These are phyloP conservation scores for Diaporthe amygdali DNA, from an alignment of 2,329 filamentous ascomycete genomes.

Conservation along the genomic window DNA sequence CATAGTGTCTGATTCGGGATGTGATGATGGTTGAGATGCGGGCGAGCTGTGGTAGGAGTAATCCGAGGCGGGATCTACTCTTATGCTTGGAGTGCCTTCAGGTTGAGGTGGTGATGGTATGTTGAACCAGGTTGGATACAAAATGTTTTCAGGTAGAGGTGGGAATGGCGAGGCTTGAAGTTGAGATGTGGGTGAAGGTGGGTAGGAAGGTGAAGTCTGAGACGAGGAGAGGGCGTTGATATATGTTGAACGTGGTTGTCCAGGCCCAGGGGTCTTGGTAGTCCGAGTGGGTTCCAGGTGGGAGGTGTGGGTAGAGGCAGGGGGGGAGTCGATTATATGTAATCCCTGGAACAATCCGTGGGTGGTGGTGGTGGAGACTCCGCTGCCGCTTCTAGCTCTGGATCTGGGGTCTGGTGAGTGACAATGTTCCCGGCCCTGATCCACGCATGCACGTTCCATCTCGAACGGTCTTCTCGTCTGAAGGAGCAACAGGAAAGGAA, in stretches of 20 bases:
- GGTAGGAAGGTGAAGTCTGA: conserved; percentile 32
- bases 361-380: conserved; percentile 34
- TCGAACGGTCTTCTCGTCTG: conserved; percentile 27
- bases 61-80: conserved; percentile 39
- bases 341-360: conserved; percentile 33
- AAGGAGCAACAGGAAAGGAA: conserved; percentile 30
- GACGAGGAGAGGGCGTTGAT: conserved; percentile 32
- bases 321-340: conserved; percentile 32
- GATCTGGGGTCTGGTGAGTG: conserved; percentile 42
- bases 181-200: conserved; percentile 30
- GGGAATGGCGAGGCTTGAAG: conserved; percentile 35
- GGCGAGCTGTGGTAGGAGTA: conserved; percentile 27
- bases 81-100: conserved; percentile 35
- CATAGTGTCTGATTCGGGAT: conserved; percentile 34
- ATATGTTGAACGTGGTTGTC: conserved; percentile 33
- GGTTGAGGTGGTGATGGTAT: conserved; percentile 24
- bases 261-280: conserved; percentile 30
- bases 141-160: conserved; percentile 32
- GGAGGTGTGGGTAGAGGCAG: conserved; percentile 25
- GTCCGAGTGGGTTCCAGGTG: conserved; percentile 30
- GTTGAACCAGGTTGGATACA: conserved; percentile 39
- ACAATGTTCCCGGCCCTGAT: conserved; percentile 35
- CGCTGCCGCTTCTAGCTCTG: conserved; percentile 36
- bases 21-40: conserved; percentile 10
- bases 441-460: conserved; percentile 36